Conservation (phyloP, 1,284 basidiomycete species). For the Tilletia horrida region DNA sequence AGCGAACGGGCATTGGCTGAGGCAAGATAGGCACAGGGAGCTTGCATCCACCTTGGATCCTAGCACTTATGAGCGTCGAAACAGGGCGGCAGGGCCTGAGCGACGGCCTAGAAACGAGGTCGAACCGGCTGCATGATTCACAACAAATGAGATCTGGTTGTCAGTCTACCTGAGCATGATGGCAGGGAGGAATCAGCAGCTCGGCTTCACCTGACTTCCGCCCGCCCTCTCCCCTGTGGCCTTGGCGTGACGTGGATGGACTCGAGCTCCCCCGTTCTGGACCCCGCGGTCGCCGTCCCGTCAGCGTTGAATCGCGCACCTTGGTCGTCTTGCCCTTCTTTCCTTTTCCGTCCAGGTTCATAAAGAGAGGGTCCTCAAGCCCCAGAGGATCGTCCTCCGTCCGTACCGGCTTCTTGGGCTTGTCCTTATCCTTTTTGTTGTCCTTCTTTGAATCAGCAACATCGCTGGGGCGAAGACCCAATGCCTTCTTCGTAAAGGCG, state of each 20-base stretch:
- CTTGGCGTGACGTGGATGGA: background rate
- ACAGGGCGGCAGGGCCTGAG: background rate
- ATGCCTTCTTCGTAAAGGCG: background rate
- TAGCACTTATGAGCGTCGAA: conserved; percentile 1
- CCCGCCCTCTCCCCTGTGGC: background rate
- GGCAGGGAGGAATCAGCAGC: too few relatives aligned
- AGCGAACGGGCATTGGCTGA: too few relatives aligned
- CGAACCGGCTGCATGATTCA: background rate
- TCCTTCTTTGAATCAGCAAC: background rate
- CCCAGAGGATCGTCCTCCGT: conserved; percentile 16
- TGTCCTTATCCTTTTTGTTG: conserved; percentile 2
- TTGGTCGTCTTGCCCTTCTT: background rate
- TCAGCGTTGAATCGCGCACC: conserved; percentile 3
- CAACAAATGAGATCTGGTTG: background rate
- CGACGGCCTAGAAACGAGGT: background rate
- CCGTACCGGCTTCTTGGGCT: background rate
- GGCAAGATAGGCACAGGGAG: too few relatives aligned
- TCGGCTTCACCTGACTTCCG: conserved; percentile 1
- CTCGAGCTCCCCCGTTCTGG: background rate
- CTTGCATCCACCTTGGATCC: too few relatives aligned
- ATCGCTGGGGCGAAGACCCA: conserved; percentile 6
- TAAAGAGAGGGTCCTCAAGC: conserved; percentile 9
- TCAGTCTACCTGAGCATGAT: background rate
- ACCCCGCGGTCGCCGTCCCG: conserved; percentile 4
- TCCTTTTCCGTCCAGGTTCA: conserved; percentile 1